Evolutionary conservation across 1,284 basidiomycete genomes (phyloP), one percentile per base, ranked within the genome.

Genomic region (Kwoniella shivajii): DNA sequence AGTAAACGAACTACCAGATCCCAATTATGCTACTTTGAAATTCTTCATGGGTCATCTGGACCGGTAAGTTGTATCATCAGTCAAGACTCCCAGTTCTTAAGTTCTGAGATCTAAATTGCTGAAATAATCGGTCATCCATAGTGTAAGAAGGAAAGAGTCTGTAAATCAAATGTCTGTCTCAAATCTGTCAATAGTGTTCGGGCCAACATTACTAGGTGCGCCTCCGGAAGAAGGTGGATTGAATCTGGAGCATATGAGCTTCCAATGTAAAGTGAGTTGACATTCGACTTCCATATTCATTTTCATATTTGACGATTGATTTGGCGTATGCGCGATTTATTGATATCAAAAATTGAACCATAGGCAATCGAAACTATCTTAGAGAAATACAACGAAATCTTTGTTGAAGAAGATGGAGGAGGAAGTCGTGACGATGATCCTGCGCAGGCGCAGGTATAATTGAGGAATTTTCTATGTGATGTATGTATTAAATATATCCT

Each of bases 21-120:
- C 96, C 13, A 97, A 99, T 78, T 99, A 99, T 72, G 92, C 96
- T 0, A 97, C 95, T 1, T 82, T 99, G 52, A 98, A 98, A 75
- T 97, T 85, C 76, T 88, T 99, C 72, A 85, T 99, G 84, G 92
- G 89, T 10, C 95, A 99, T 79, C 79, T 99, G 59, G 84, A 97
- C 80, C 86, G 84, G 90, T 92, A 64, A 61, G 82, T 77, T 3
- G 3, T 29, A 27, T 29, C 50, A 11, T 29, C 29, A 48, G 6
- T 24, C 6, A 13, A 44, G 10, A 36, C 33, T 36, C 16, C 42
- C 24, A 27, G 14, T 26, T 33, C 30, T 10, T 37, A 6, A 27
- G 13, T 22, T 34, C 6, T 20, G 24, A 22, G 4, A 36, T 34
- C 30, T 30, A 39, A 22, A 39, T 18, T 33, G 47, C 31, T 55